Evolutionary conservation across 768 basidiomycete species (phyloP).

Genomic region (Agaricus sinodeliciosus): DNA sequence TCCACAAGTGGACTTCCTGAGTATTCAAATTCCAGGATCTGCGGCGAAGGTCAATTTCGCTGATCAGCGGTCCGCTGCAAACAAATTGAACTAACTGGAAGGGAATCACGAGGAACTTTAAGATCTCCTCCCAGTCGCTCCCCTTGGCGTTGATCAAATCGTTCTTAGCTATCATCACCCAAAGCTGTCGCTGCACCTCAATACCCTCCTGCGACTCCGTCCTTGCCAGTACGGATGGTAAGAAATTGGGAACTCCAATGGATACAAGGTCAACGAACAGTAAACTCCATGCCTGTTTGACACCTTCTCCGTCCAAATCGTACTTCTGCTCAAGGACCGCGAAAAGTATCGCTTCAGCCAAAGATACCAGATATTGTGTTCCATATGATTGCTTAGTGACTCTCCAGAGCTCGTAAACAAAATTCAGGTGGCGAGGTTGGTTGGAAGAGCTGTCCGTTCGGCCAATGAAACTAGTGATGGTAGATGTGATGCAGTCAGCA

Average conservation of each 20-base stretch:
- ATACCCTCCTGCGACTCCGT: slow-evolving; percentile 20
- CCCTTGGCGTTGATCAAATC: slow-evolving; percentile 17
- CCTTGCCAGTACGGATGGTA: slow-evolving; percentile 25
- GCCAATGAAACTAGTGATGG: slow-evolving; percentile 30
- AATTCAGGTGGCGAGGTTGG: slow-evolving; percentile 31
- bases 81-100: slow-evolving; percentile 31
- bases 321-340: slow-evolving; percentile 39
- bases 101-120: slow-evolving; percentile 41
- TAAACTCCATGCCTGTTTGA: slow-evolving; percentile 39
- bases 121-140: slow-evolving; percentile 31
- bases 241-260: slow-evolving; percentile 30
- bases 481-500: slow-evolving; percentile 24
- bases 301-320: slow-evolving; percentile 27
- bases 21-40: slow-evolving; percentile 38
- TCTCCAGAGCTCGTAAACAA: slow-evolving; percentile 43
- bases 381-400: slow-evolving; percentile 44
- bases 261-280: slow-evolving; percentile 44
- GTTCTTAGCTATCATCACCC: slow-evolving; percentile 36
- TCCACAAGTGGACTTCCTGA: slow-evolving; percentile 16
- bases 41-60: not conserved
- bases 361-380: slow-evolving; percentile 29
- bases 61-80: not conserved
- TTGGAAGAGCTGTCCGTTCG: slow-evolving; percentile 14
- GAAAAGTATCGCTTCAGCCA: slow-evolving; percentile 40
- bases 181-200: slow-evolving; percentile 38